phyloP scores from a whole-genome alignment of 306 rosid genomes.

The Glycine soja region DNA sequence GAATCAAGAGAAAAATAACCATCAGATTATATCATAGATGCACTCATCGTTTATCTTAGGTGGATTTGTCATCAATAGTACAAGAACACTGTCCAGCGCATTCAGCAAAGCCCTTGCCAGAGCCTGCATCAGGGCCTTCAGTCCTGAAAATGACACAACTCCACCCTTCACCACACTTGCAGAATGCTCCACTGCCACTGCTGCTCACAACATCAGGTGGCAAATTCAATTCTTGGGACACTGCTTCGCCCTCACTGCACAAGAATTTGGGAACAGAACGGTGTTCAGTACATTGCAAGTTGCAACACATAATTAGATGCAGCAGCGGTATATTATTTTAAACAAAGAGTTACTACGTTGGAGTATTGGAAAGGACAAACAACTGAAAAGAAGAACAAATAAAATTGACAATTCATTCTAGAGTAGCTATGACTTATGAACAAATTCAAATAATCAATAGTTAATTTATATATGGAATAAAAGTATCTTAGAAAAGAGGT shows the following conservation, averaged over 20 bases:
- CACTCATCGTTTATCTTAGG: background rate
- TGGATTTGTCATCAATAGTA: background rate
- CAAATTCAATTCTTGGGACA: conserved; percentile 4
- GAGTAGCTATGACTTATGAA: background rate
- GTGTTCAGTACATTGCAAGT: too few relatives aligned
- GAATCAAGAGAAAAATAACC: background rate
- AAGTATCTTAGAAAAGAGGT: background rate
- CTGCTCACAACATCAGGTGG: conserved; percentile 18
- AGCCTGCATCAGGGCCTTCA: conserved; percentile 48
- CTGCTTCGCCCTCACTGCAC: conserved; percentile 52
- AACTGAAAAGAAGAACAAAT: background rate
- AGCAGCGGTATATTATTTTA: background rate
- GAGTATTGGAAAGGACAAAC: background rate
- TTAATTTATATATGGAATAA: background rate
- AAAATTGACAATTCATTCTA: background rate
- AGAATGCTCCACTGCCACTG: conserved; percentile 41
- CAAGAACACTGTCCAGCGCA: conserved; percentile 46
- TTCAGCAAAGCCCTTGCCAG: conserved; percentile 49
- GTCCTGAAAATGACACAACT: conserved; percentile 53
- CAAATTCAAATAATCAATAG: background rate
- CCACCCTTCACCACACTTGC: conserved; percentile 67
- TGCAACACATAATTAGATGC: background rate
- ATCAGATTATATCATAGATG: background rate
- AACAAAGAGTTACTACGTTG: background rate
- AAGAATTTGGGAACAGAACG: background rate